Evolutionary conservation across 2,329 filamentous ascomycete species (phyloP), one percentile per base, ranked within the genome.

Genomic region (Tolypocladium endophyticum): DNA sequence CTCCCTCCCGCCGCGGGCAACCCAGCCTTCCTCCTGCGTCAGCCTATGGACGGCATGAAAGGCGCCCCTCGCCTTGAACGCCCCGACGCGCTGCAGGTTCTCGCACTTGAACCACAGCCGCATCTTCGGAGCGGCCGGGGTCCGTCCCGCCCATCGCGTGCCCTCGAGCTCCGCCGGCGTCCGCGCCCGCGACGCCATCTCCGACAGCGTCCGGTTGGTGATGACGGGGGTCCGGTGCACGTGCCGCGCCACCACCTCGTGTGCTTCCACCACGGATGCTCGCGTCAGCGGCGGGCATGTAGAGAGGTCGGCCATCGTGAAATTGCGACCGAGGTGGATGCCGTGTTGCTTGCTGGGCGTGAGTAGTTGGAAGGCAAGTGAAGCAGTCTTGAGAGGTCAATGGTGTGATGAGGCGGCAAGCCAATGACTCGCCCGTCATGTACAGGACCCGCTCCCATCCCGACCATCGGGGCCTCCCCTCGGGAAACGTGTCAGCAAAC

Each of bases 81-180:
- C 93, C 57, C 93, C 94, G 59, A 95, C 86, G 59, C 86, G 85
- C 77, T 97, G 94, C 61, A 90, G 78, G 73, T 97, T 97, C 79
- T 97, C 93, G 73, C 91, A 95, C 77, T 97, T 97, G 83, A 97
- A 96, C 78, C 90, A 94, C 58, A 97, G 79, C 16, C 85, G 80
- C 45, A 96, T 76, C 56, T 76, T 83, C 0, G 91, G 91, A 4
- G 71, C 76, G 1, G 88, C 84, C 0, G 86, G 81, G n/a, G 70
- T 69, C 45, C 79, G 75, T 7, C 80, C 81, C 65, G 81, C 71
- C 76, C 81, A 86, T 64, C 76, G 73, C 4, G 86, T 87, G 18
- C 79, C 81, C 53, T 72, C 67, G 0, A 88, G 76, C 5, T 81
- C 78, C 4, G 78, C 76, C 2, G 74, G 58, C 0, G 79, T 72